Conservation (phyloP, 2,329 filamentous ascomycete species). For the Tolypocladium inflatum region DNA sequence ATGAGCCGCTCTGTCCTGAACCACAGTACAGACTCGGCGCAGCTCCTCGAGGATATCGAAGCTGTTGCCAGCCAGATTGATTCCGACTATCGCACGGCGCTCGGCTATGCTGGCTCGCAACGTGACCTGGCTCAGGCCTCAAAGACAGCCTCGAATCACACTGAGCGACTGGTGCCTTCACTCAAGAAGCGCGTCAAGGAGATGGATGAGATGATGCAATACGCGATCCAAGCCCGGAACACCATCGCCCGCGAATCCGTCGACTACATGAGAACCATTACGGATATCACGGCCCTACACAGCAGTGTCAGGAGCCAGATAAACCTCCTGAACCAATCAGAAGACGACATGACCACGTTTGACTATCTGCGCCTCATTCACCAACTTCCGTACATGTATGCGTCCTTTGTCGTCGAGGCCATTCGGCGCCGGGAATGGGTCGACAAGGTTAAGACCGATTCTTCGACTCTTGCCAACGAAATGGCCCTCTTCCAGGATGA, state of each 20-base stretch:
- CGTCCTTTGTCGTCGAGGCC: conserved; percentile 78
- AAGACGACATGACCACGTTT: conserved; percentile 71
- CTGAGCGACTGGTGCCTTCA: conserved; percentile 50
- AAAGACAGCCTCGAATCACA: conserved; percentile 54
- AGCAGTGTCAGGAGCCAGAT: conserved; percentile 64
- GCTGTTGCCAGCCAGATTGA: conserved; percentile 78
- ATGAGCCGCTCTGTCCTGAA: conserved; percentile 43
- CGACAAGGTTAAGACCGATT: conserved; percentile 82
- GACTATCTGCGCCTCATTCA: conserved; percentile 72
- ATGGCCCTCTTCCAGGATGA: conserved; percentile 89
- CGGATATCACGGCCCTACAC: conserved; percentile 67
- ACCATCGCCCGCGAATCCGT: conserved; percentile 54
- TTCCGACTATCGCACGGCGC: conserved; percentile 72
- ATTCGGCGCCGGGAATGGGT: conserved; percentile 83
- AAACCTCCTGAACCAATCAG: conserved; percentile 58
- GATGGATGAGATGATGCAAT: conserved; percentile 51
- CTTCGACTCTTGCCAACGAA: conserved; percentile 80
- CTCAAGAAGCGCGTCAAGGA: conserved; percentile 46
- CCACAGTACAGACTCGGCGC: conserved; percentile 53
- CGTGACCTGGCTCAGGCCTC: conserved; percentile 51
- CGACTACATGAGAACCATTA: conserved; percentile 73
- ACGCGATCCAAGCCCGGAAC: conserved; percentile 58
- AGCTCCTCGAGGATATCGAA: conserved; percentile 75
- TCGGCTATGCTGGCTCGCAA: conserved; percentile 56
- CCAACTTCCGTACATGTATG: conserved; percentile 80